These are phyloP conservation scores for Aureobasidium sp. DNA, from an alignment of 2,329 filamentous ascomycete species.

Conservation along the genomic window DNA sequence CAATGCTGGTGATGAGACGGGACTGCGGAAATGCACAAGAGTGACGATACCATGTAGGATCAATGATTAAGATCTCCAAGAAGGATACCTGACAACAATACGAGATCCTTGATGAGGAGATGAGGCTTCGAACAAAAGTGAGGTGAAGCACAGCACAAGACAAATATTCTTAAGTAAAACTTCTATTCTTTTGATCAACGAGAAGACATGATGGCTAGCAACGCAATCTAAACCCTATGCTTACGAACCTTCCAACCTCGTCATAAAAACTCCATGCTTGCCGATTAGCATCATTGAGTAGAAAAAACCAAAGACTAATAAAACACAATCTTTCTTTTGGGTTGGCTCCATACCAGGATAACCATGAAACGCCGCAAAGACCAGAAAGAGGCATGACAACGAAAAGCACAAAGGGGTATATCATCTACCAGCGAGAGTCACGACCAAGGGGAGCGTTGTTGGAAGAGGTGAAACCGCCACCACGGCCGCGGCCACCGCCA, in stretches of 20 bases:
- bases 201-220: not conserved
- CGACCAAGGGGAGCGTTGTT: slow-evolving; percentile 51
- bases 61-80: not conserved
- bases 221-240: slow-evolving; percentile 3
- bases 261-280: not conserved
- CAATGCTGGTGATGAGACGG: too few relatives aligned
- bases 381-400: not conserved
- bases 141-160: not conserved
- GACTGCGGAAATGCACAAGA: too few relatives aligned
- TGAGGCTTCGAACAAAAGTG: not conserved
- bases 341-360: not conserved
- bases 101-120: not conserved
- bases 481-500: slow-evolving; percentile 24
- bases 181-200: not conserved
- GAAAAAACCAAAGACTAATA: not conserved
- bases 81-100: not conserved
- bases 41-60: too few relatives aligned
- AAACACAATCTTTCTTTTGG: slow-evolving; percentile 3
- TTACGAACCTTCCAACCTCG: not conserved
- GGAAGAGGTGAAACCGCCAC: slow-evolving; percentile 42
- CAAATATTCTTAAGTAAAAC: not conserved
- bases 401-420: slow-evolving; percentile 2
- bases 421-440: slow-evolving; percentile 47
- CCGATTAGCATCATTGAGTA: not conserved
- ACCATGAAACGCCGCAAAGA: slow-evolving; percentile 1